These are phyloP conservation scores for Calycina herbarum DNA, from an alignment of 2,329 filamentous ascomycete species.

Conservation along the genomic window DNA sequence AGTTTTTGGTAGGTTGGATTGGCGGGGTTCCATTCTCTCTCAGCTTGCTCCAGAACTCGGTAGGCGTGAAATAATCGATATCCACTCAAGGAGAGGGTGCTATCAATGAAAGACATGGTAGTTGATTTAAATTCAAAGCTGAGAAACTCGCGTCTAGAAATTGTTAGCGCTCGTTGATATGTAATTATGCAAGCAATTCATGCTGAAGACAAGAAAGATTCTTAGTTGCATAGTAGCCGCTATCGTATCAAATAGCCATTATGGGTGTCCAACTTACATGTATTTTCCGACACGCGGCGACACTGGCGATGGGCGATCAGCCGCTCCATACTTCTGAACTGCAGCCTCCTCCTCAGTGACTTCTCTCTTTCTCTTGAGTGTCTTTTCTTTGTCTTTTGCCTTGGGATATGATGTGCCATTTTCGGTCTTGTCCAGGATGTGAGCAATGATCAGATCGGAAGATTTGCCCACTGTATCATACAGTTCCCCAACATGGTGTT, in stretches of 20 bases:
- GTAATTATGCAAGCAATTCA: no score
- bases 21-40: conserved; percentile 34
- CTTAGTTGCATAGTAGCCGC: background rate
- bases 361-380: conserved; percentile 40
- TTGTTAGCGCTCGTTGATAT: background rate
- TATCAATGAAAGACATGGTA: conserved; percentile 41
- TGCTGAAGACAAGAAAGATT: background rate
- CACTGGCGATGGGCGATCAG: conserved; percentile 30
- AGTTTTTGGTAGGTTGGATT: conserved; percentile 34
- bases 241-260: background rate
- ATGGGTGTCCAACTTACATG: conserved; percentile 23
- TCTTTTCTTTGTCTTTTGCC: conserved; percentile 38
- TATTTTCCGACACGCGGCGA: conserved; percentile 21
- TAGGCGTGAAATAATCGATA: conserved; percentile 37
- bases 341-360: conserved; percentile 40
- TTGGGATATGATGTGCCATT: conserved; percentile 45
- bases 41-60: conserved; percentile 39
- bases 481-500: conserved; percentile 42
- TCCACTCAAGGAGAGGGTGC: conserved; percentile 35
- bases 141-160: conserved; percentile 29
- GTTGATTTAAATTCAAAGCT: conserved; percentile 40
- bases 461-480: conserved; percentile 34
- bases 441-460: conserved; percentile 35
- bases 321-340: conserved; percentile 36
- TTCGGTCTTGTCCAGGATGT: conserved; percentile 45